phyloP scores from a whole-genome alignment of 352 stramenopile genomes.

The Globisporangium recalcitrans region DNA sequence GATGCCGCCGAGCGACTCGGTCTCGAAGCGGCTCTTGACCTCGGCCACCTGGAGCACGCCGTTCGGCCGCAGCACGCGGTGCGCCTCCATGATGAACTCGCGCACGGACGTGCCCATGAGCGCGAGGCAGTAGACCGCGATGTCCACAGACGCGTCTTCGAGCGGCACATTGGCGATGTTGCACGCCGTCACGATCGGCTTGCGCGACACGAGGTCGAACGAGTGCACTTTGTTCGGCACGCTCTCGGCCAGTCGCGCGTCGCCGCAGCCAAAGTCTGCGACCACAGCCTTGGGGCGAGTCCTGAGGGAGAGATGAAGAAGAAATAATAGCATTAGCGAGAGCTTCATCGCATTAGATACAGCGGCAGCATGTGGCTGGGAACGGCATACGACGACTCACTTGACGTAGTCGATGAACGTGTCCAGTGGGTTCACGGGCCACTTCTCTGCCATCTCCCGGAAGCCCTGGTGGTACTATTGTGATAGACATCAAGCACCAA shows the following conservation, averaged over 20 bases:
- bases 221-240: conserved; percentile 92
- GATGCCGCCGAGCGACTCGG: conserved; percentile 54
- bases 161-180: conserved; percentile 96
- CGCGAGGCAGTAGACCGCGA: conserved; percentile 96
- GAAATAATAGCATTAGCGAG: not conserved
- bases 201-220: conserved; percentile 96
- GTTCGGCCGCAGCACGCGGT: conserved; percentile 91
- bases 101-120: conserved; percentile 98
- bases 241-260: conserved; percentile 91
- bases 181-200: conserved; percentile 91
- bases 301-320: conserved; percentile 20
- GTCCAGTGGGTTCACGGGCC: conserved; percentile 97
- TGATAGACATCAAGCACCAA: too few species aligned
- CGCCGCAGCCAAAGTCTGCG: conserved; percentile 98
- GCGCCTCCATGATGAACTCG: conserved; percentile 95
- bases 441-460: conserved; percentile 94
- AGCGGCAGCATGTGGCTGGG: too few species aligned
- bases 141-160: conserved; percentile 85
- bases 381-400: conserved; percentile 24
- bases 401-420: conserved; percentile 95
- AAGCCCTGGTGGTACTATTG: conserved; percentile 96
- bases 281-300: conserved; percentile 73
- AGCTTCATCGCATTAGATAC: not conserved
- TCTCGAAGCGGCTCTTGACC: conserved; percentile 84
- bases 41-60: conserved; percentile 89